phyloP scores from a whole-genome alignment of 2,329 filamentous ascomycete species.

The Diaporthe vexans region DNA sequence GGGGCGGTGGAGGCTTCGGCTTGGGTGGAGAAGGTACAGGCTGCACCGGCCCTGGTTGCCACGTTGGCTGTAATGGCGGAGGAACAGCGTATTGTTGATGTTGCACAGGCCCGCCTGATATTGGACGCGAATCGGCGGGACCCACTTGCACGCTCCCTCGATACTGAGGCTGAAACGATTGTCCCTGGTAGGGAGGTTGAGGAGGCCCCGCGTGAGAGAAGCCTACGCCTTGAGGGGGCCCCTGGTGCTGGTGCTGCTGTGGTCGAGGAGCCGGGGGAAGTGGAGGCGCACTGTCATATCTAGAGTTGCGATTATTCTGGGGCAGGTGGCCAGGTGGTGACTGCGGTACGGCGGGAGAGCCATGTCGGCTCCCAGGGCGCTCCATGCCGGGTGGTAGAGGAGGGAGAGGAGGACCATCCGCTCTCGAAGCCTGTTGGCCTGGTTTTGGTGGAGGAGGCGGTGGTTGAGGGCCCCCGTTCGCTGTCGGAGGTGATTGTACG shows the following conservation, averaged over 20 bases:
- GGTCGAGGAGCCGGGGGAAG: conserved; percentile 47
- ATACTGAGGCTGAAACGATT: conserved; percentile 42
- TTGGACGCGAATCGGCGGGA: conserved; percentile 33
- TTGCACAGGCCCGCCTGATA: conserved; percentile 40
- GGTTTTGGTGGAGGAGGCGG: conserved; percentile 70
- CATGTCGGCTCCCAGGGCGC: conserved; percentile 45
- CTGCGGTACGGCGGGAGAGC: conserved; percentile 22
- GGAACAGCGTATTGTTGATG: conserved; percentile 46
- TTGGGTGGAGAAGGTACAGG: conserved; percentile 44
- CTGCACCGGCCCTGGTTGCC: conserved; percentile 44
- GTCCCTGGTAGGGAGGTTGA: conserved; percentile 45
- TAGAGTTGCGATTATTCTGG: conserved; percentile 48
- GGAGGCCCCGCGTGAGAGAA: conserved; percentile 46
- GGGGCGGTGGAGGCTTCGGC: conserved; percentile 60
- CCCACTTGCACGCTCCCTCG: conserved; percentile 34
- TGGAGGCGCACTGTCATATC: conserved; percentile 52
- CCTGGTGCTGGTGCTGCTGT: conserved; percentile 34
- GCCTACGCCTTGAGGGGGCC: conserved; percentile 7
- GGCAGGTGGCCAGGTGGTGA: conserved; percentile 39
- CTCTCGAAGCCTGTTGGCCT: conserved; percentile 52
- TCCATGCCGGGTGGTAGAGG: conserved; percentile 52
- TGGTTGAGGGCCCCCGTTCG: conserved; percentile 51
- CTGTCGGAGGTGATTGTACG: conserved; percentile 51
- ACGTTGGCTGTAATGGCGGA: conserved; percentile 42
- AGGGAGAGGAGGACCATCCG: conserved; percentile 50